Conservation (phyloP, 495 filamentous ascomycete species). For the Penicillium soppii region DNA sequence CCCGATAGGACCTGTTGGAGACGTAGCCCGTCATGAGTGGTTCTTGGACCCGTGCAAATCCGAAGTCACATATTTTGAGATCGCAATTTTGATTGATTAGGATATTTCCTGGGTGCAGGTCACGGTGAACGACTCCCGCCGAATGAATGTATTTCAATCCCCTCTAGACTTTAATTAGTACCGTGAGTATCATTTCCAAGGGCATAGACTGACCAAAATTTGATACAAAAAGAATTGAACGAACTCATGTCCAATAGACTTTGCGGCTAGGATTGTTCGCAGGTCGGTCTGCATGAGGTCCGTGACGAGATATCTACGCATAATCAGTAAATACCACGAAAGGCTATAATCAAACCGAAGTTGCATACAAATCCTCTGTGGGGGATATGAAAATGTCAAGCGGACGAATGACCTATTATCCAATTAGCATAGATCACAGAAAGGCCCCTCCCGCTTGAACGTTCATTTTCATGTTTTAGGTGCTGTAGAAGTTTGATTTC, state of each 20-base stretch:
- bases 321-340: not conserved
- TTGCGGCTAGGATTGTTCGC: slow-evolving; percentile 79
- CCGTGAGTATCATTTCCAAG: not conserved
- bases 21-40: slow-evolving; percentile 88
- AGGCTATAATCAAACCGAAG: not conserved
- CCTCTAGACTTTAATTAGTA: not conserved
- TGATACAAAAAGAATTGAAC: slow-evolving; percentile 96
- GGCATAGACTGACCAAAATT: slow-evolving; percentile 60
- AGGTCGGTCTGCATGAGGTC: slow-evolving; percentile 89
- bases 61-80: slow-evolving; percentile 93
- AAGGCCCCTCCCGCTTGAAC: not conserved
- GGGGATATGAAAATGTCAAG: slow-evolving; percentile 94
- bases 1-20: slow-evolving; percentile 86
- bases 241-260: slow-evolving; percentile 89
- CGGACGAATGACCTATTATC: slow-evolving; percentile 72
- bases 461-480: slow-evolving; percentile 85
- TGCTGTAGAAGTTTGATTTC: slow-evolving; percentile 91
- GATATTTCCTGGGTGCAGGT: slow-evolving; percentile 90
- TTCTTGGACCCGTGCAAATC: slow-evolving; percentile 84
- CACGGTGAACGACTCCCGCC: slow-evolving; percentile 85
- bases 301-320: slow-evolving; percentile 79
- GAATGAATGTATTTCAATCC: slow-evolving; percentile 94
- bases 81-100: slow-evolving; percentile 94
- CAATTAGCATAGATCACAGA: not conserved
- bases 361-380: slow-evolving; percentile 80